Evolutionary conservation across 129 eudicot species (phyloP), one percentile per base, ranked within the genome.

Genomic region (Centrapalus pauciflorus): DNA sequence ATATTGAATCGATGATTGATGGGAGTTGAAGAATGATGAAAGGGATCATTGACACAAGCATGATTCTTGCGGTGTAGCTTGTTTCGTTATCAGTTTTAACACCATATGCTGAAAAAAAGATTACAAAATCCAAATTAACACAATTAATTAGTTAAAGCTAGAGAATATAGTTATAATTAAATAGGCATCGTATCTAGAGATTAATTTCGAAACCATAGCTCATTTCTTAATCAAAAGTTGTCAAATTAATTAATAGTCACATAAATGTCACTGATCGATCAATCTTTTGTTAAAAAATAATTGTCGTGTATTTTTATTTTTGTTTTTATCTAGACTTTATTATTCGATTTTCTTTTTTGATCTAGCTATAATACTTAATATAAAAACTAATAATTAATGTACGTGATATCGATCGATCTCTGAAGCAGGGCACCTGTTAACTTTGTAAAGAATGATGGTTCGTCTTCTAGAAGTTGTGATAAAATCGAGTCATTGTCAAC

Each of bases 1-100:
- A 23, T 1, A 29, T 0, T 3, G 83, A 77, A 49, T 28, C 12
- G 78, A 84, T 64, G 61, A 64, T 30, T 37, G 51, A 68, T 8
- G 81, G 61, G 23, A 84, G 71, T 63, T 69, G 75, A 29, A 84
- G 81, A 20, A 84, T 26, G 64, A 84, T 12, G 46, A 84, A 72
- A 0, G 90, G 90, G 50, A 84, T 29, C 45, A 84, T 48, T 0
- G 83, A 73, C 41, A 80, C 7, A n/a, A 70, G 56, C 83, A 84
- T 80, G 61, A 84, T 70, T 64, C 86, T 79, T 30, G 86, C 83
- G 5, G 90, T 84, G 52, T 71, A 74, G 50, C 75, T 74, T 13
- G 90, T 84, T 71, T 74, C 77, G 0, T 24, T 68, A 46, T 84
- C 90, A 10, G 86, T 80, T 33, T 28, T 70, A 35, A 80, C 69